Base-by-base conservation (phyloP, 2,329 filamentous ascomycete genomes). In the Aspergillus sp. region DNA sequence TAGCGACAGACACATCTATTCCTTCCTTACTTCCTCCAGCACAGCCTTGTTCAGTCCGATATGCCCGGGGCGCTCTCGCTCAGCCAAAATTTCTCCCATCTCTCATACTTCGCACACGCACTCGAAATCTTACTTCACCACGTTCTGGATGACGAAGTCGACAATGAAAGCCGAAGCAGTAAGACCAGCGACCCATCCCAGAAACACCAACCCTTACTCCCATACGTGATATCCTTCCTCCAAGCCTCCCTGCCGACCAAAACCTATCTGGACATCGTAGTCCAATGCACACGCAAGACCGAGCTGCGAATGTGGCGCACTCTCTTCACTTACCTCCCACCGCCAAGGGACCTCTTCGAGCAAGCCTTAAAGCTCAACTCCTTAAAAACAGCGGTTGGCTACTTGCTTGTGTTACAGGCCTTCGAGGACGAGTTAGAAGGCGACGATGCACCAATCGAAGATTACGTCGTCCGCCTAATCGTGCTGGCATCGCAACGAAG, bases 251-350 rank as follows among this genome's bases (percentile, higher is more conserved):
- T 89, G 67, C 85, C 84, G 48, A 82, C 63, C 0, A 63, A 64
- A 9, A 62, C 89, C 49, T 98, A 96, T 62, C 82, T 97, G 13
- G 91, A 97, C 60, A 93, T 97, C 49, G 85, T 98, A 20, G 86
- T 98, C 17, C 93, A 95, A 69, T 98, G 93, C 70, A 96, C 93
- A 1, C 85, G 93, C 47, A 98, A 98, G 70, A 98, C 93, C 0
- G 93, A 98, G 64, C 83, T 95, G 6, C 83, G 91, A 35, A 95
- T 89, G 48, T 98, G 93, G 93, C 84, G 86, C 50, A 96, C 93
- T 0, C 76, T 98, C 1, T 98, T 98, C 66, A 83, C 84, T 4
- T 90, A 96, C 60, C 77, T 98, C 1, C 93, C 93, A 1, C 88
- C 91, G 1, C 88, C 91, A 3, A 85, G 90, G 60, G 87, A 93